phyloP scores from a whole-genome alignment of 257 asterid species.

The Fraxinus americana region DNA sequence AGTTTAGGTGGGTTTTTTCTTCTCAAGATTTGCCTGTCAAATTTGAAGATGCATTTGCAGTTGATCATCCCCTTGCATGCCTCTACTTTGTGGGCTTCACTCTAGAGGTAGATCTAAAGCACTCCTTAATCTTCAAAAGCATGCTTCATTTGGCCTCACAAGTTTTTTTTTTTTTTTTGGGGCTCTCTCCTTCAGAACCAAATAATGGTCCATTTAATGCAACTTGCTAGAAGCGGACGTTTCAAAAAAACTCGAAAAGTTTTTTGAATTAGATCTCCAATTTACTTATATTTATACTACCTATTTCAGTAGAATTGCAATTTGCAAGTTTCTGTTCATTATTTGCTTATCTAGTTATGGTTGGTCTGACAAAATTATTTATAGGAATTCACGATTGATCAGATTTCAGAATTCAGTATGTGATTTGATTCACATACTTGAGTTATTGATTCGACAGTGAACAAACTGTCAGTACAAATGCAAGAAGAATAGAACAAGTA shows the following conservation, averaged over 20 bases:
- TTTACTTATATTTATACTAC: too few species aligned
- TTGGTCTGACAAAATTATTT: too few species aligned
- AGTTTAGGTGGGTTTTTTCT: conserved; percentile 16
- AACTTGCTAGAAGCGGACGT: not conserved
- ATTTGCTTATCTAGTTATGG: too few species aligned
- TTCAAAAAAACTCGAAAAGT: too few species aligned
- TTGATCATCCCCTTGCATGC: conserved; percentile 19
- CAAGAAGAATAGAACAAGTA: not conserved
- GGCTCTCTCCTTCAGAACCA: conserved; percentile 15
- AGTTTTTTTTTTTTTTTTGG: not conserved
- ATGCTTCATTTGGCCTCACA: conserved; percentile 30
- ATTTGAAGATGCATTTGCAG: conserved; percentile 1
- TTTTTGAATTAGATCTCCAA: too few species aligned
- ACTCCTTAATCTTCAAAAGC: conserved; percentile 23
- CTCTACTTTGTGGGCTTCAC: conserved; percentile 34
- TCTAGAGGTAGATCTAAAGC: conserved; percentile 24
- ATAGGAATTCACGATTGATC: too few species aligned
- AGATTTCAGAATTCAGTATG: too few species aligned
- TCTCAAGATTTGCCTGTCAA: not conserved
- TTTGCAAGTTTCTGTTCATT: too few species aligned
- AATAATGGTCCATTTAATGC: conserved; percentile 23
- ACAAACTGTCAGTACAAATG: not conserved
- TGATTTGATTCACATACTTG: too few species aligned
- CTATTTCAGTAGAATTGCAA: too few species aligned
- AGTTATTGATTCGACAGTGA: too few species aligned